Evolutionary conservation across 305 asterid genomes (phyloP), one percentile per base, ranked within the genome.

Genomic region (Striga hermonthica): DNA sequence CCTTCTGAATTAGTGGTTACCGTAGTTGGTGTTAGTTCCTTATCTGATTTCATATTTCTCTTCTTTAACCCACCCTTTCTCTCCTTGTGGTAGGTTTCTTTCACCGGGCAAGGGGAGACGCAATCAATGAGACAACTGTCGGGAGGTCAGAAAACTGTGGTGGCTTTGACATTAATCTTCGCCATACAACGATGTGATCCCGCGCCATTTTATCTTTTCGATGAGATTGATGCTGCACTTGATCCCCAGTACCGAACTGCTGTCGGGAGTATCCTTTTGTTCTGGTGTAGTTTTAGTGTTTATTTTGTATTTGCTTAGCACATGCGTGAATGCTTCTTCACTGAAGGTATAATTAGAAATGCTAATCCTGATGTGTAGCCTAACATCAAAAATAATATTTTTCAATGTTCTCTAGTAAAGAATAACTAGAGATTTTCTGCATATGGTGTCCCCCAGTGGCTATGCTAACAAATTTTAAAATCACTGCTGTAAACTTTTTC

Each of bases 241-340:
- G 99, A 94, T 83, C 98, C 99, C 57, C 99, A 94, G 74, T 94
- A 94, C 83, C 82, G 99, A 83, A 94, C 99, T 31, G 98, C 99
- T 39, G 99, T 94, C 2, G 99, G 98, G 68, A 85, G 99, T 94
- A 94, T 94, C 99, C 99, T 90, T 62, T 36, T 37, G 28, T 72
- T 63, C 35, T 45, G 57, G 50, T 75, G 63, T 3, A 34, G 7
- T 6, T 59, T 38, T 13, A 1, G 40, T 43, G 15, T 59, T 15
- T 15, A 37, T 3, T 64, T 58, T 47, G 65, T 7, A 57, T 64
- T 55, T 69, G 7, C 58, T 8, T 43, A 31, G 39, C 59, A 64
- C 54, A 28, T 57, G 66, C 56, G 10, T 11, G 4, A 15, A 60
- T 10, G 60, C 44, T 55, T 28, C n/a, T n/a, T n/a, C 49, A 58